phyloP scores from a whole-genome alignment of 352 stramenopile genomes.

The Phytopythium mirpurense region DNA sequence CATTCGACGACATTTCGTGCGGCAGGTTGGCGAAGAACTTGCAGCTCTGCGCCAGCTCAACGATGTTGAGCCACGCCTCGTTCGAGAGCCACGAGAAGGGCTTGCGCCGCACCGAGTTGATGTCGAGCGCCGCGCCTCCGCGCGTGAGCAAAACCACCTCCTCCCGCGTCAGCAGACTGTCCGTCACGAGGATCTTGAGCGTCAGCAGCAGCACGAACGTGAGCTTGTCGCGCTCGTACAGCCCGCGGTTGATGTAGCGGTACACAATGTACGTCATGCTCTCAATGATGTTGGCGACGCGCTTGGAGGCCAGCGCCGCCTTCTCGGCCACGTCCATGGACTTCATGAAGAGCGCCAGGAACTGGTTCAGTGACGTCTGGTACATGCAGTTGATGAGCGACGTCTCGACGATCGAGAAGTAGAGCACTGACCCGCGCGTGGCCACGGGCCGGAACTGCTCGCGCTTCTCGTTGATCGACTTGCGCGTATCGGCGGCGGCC shows the following conservation, averaged over 20 bases:
- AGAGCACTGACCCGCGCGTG: slow-evolving; percentile 96
- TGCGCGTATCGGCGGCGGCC: slow-evolving; percentile 94
- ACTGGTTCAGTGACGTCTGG: slow-evolving; percentile 97
- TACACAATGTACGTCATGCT: slow-evolving; percentile 99
- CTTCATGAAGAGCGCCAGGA: slow-evolving; percentile 97
- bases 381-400: slow-evolving; percentile 99
- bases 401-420: slow-evolving; percentile 99
- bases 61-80: slow-evolving; percentile 96
- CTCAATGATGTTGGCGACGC: slow-evolving; percentile 98
- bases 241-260: slow-evolving; percentile 97
- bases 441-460: slow-evolving; percentile 98
- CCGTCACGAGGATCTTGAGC: slow-evolving; percentile 97
- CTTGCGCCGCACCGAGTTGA: slow-evolving; percentile 95
- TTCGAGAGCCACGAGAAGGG: slow-evolving; percentile 98
- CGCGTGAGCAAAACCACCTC: slow-evolving; percentile 96
- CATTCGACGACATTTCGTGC: slow-evolving; percentile 95
- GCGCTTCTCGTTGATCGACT: slow-evolving; percentile 97
- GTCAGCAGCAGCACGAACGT: slow-evolving; percentile 97
- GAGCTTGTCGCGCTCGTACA: slow-evolving; percentile 98
- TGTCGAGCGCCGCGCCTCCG: slow-evolving; percentile 95
- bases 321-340: slow-evolving; percentile 98
- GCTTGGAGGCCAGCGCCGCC: slow-evolving; percentile 95
- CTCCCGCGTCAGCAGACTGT: slow-evolving; percentile 87
- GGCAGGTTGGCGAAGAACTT: slow-evolving; percentile 97
- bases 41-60: slow-evolving; percentile 93